phyloP scores from a whole-genome alignment of 768 basidiomycete genomes.

The Kwoniella bestiolae region DNA sequence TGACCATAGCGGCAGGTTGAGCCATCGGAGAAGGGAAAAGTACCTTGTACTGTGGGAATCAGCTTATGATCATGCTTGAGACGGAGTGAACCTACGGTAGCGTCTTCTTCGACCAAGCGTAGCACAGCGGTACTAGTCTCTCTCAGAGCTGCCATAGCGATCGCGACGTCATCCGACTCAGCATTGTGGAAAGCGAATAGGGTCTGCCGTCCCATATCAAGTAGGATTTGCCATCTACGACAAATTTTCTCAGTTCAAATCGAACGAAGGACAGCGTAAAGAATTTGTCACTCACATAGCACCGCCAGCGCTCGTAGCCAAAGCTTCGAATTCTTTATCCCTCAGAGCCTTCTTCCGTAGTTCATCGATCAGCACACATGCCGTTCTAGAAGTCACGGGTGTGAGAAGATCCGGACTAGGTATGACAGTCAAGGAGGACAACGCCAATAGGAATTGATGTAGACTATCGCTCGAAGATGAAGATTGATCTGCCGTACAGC shows the following conservation, averaged over 20 bases:
- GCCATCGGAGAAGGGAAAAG: constrained; percentile 14
- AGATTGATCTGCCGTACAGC: not conserved
- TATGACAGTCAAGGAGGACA: constrained; percentile 28
- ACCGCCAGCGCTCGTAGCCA: not conserved
- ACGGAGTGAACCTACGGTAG: constrained; percentile 16
- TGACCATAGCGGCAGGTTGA: constrained; percentile 20
- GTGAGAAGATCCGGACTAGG: constrained; percentile 33
- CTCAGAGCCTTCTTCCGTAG: not conserved
- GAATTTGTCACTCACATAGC: constrained; percentile 15
- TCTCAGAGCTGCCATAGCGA: constrained; percentile 24
- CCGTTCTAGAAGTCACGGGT: constrained; percentile 21
- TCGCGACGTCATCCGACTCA: constrained; percentile 28
- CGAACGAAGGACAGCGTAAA: not conserved
- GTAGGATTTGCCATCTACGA: constrained; percentile 40
- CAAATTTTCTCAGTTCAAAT: not conserved
- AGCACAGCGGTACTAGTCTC: constrained; percentile 11
- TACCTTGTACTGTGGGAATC: not conserved
- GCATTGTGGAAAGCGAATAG: constrained; percentile 39
- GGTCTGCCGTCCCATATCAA: constrained; percentile 37
- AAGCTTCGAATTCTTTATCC: not conserved
- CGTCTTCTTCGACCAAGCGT: constrained; percentile 8
- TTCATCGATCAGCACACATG: constrained; percentile 12
- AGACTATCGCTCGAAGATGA: constrained; percentile 18
- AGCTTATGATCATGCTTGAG: not conserved
- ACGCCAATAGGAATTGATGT: constrained; percentile 12